Conservation (phyloP, 1,139 yeast species). For the Yamadazyma spencermartinsiae region DNA sequence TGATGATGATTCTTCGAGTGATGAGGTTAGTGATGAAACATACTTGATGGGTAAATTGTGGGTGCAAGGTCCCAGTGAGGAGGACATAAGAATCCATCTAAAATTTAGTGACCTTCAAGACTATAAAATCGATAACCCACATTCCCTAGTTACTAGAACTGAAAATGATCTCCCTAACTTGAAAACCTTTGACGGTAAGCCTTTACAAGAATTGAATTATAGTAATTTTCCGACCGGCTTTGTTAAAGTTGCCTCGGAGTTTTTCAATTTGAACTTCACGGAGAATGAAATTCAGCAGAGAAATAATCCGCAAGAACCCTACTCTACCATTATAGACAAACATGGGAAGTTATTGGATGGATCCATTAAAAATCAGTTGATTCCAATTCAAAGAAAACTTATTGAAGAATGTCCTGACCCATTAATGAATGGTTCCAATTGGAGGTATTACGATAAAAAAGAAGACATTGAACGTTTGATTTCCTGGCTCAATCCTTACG, state of each 20-base stretch:
- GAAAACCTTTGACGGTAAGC: conserved; percentile 8
- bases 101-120: conserved; percentile 7
- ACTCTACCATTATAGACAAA: conserved; percentile 31
- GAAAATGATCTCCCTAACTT: background rate
- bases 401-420: conserved; percentile 67
- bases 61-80: conserved; percentile 88
- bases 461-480: conserved; percentile 59
- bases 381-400: conserved; percentile 59
- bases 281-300: conserved; percentile 18
- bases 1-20: conserved; percentile 38
- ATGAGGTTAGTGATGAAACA: conserved; percentile 52
- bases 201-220: conserved; percentile 20
- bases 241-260: conserved; percentile 18
- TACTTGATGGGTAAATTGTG: conserved; percentile 86
- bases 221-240: conserved; percentile 19
- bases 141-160: conserved; percentile 2
- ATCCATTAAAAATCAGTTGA: conserved; percentile 25
- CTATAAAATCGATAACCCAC: conserved; percentile 8
- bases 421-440: conserved; percentile 50
- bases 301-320: conserved; percentile 6
- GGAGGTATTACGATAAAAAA: conserved; percentile 72
- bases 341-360: conserved; percentile 43
- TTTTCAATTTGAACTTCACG: conserved; percentile 21
- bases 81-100: conserved; percentile 47
- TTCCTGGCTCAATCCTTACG: conserved; percentile 74